These are phyloP conservation scores for Suillus variegatus DNA, from an alignment of 768 basidiomycete species.

Conservation along the genomic window DNA sequence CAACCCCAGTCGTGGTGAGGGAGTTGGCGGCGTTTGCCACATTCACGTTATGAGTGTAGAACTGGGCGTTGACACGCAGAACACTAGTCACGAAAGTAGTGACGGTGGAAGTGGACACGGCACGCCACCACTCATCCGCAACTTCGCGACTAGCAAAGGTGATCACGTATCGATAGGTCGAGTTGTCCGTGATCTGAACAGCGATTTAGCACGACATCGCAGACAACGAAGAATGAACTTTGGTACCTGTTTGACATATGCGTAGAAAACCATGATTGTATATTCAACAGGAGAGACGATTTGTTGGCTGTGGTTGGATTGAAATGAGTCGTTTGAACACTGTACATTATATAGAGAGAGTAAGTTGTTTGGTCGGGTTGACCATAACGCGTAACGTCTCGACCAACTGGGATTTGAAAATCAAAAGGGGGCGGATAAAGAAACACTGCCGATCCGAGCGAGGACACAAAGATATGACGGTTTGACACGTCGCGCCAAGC, in stretches of 20 bases:
- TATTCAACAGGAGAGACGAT: no score
- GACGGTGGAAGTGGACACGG: slow-evolving; percentile 11
- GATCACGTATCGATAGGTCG: slow-evolving; percentile 18
- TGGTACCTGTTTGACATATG: not conserved
- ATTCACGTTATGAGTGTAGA: not conserved
- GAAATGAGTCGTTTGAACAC: not conserved
- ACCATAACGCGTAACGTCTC: not conserved
- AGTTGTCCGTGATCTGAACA: not conserved
- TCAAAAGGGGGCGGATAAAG: no score
- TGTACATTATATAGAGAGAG: not conserved
- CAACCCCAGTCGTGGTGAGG: not conserved
- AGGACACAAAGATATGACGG: no score
- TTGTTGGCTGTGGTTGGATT: not conserved
- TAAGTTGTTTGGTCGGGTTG: not conserved
- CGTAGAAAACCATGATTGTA: not conserved
- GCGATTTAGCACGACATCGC: not conserved
- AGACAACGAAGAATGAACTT: not conserved
- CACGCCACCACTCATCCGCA: slow-evolving; percentile 30
- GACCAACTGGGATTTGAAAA: no score
- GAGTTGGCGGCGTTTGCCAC: no score
- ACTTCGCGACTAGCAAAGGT: slow-evolving; percentile 21
- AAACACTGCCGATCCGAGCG: no score
- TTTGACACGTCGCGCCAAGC: no score
- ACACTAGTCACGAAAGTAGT: not conserved
- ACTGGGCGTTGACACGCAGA: not conserved